Base-by-base conservation (phyloP, 306 rosid genomes). In the Cucumis melo region DNA sequence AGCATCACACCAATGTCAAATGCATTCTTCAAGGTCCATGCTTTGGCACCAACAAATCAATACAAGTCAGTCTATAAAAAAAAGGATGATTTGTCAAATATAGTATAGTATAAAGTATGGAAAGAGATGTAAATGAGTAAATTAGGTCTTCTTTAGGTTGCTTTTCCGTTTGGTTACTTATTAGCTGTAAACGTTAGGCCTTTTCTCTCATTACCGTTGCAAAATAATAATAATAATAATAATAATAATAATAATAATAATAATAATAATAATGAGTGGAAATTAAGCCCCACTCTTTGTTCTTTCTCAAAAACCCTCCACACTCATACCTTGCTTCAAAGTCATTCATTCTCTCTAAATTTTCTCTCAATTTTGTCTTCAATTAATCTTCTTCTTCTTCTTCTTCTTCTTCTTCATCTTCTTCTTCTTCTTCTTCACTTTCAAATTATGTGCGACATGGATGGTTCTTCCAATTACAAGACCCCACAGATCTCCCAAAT, bases 401-500 rank as follows among this genome's bases (percentile, higher is more conserved):
- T 8, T 20, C 19, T 74, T 79, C 81, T n/a, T 63, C 20, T 5
- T 39, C 53, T 32, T 32, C 54, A 39, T 77, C 67, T 68, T 78
- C 36, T 8, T 20, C 19, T 74, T 79, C 81, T n/a, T 63, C 20
- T 5, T 39, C 53, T 32, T 32, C 54, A 39, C 11, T 56, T 71
- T 34, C 67, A 29, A 32, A 67, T 61, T 66, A 90, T 89, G 97
- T 78, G 82, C 1, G 92, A 94, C 82, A 83, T 87, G 58, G 92
- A 90, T 42, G 82, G 85, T 64, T 83, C 83, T 72, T 83, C 93
- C 67, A 88, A 85, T 48, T 81, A 88, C 73, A 90, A 86, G 83
- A 86, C 93, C 46, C 99, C 99, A 7, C 99, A 92, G 91, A 89
- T 90, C 88, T 92, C 99, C 34, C 95, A 90, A 64, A 94, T 94